Percentiles rank a stretch among this genome's conserved stretches.
phyloP scores from a whole-genome alignment of 2,329 filamentous ascomycete genomes.

The Alternaria burnsii region DNA sequence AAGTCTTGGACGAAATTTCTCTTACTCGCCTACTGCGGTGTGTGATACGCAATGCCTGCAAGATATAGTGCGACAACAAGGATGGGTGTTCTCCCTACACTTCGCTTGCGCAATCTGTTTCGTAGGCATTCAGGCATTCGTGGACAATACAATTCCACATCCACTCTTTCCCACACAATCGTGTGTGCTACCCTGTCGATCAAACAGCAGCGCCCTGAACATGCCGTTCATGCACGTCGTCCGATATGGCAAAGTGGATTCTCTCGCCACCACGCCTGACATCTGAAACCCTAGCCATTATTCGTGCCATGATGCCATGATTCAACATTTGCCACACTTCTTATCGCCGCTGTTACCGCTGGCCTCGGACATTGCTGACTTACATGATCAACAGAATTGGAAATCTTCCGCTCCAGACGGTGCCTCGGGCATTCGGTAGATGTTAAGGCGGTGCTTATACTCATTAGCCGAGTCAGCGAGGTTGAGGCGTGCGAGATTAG shows the following conservation, averaged over 20 bases:
- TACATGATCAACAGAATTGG: background rate
- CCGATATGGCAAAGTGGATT: conserved; percentile 11
- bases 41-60: background rate
- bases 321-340: conserved; percentile 3
- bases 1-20: background rate
- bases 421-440: conserved; percentile 3
- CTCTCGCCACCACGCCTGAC: conserved; percentile 9
- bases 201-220: conserved; percentile 16
- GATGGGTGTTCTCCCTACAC: conserved; percentile 1
- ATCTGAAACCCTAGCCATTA: conserved; percentile 14
- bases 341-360: conserved; percentile 1
- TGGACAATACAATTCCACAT: conserved; percentile 6
- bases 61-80: conserved; percentile 4
- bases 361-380: conserved; percentile 13
- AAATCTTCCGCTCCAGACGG: background rate
- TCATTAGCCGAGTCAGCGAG: conserved; percentile 10
- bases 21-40: background rate
- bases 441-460: background rate
- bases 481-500: background rate
- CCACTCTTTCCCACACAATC: conserved; percentile 14
- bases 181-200: conserved; percentile 14
- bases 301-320: conserved; percentile 7
- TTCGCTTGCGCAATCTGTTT: conserved; percentile 18
- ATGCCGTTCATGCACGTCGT: conserved; percentile 17
- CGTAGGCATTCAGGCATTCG: conserved; percentile 12